phyloP scores from a whole-genome alignment of 139 green algal genomes.

The Coccomyxa sp. region DNA sequence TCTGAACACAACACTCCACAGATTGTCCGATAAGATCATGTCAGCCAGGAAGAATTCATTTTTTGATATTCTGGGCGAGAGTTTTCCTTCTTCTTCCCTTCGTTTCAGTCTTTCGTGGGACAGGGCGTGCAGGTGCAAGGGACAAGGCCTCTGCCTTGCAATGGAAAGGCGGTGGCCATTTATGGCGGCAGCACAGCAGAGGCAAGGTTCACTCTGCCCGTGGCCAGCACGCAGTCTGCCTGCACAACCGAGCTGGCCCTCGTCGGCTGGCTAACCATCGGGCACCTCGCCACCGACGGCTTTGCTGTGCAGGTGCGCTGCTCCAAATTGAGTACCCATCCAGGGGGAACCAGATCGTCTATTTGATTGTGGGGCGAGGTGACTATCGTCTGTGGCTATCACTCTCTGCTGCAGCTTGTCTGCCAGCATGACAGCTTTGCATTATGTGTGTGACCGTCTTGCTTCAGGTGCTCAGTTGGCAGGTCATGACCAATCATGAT shows the following conservation, averaged over 20 bases:
- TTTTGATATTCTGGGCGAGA: background rate
- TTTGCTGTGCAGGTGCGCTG: slow-evolving; percentile 36
- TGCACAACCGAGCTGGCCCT: slow-evolving; percentile 23
- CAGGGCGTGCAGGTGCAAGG: too few relatives aligned
- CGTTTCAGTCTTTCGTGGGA: background rate
- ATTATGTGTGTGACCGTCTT: background rate
- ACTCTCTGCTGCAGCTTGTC: too few relatives aligned
- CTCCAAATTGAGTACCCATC: background rate
- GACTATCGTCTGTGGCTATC: too few relatives aligned
- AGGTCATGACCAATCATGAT: too few relatives aligned
- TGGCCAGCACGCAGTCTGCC: slow-evolving; percentile 20
- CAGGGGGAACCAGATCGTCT: too few relatives aligned
- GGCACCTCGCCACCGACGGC: slow-evolving; percentile 30
- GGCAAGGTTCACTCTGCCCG: slow-evolving; percentile 28
- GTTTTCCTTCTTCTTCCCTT: background rate
- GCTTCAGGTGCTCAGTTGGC: too few relatives aligned
- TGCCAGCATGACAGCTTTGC: background rate
- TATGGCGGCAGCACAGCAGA: slow-evolving; percentile 15
- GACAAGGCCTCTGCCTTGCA: background rate
- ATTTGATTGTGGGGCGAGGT: too few relatives aligned
- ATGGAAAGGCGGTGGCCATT: slow-evolving; percentile 32
- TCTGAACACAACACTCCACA: too few relatives aligned
- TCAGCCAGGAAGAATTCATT: background rate
- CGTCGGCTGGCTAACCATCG: slow-evolving; percentile 44
- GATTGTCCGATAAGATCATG: background rate